Percentiles rank a stretch among this genome's conserved stretches.
phyloP scores from a whole-genome alignment of 176 grass and related monocot species.

The Paspalum vaginatum region DNA sequence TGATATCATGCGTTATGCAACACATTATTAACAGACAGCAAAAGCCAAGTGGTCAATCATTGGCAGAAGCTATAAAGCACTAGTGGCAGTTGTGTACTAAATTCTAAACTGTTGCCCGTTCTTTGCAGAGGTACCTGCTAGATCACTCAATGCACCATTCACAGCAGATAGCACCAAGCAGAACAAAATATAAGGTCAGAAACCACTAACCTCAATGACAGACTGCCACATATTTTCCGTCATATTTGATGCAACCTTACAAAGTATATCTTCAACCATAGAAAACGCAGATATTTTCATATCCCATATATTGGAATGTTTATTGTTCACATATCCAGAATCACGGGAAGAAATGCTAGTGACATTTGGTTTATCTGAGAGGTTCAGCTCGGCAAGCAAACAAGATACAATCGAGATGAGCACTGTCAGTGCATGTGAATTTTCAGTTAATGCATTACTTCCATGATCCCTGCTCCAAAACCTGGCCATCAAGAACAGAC shows the following conservation, averaged over 20 bases:
- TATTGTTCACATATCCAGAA: conserved; percentile 50
- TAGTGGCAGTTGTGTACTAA: conserved; percentile 5
- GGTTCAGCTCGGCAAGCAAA: conserved; percentile 68
- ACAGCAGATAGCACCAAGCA: not conserved
- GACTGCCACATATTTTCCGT: conserved; percentile 73
- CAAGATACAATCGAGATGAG: conserved; percentile 66
- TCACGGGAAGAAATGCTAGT: conserved; percentile 36
- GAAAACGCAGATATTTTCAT: conserved; percentile 81
- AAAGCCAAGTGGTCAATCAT: conserved; percentile 13
- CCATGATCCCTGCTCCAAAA: conserved; percentile 59
- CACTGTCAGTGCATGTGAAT: conserved; percentile 51
- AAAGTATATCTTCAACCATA: conserved; percentile 67
- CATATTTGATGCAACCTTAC: conserved; percentile 63
- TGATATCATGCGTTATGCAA: not conserved
- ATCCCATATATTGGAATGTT: conserved; percentile 65
- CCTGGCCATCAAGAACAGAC: conserved; percentile 44
- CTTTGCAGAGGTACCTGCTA: not conserved
- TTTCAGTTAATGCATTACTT: conserved; percentile 62
- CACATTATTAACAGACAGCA: conserved; percentile 14
- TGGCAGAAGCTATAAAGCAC: conserved; percentile 20
- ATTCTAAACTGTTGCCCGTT: conserved; percentile 28
- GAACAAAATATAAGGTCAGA: conserved; percentile 17
- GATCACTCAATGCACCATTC: not conserved
- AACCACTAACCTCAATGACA: conserved; percentile 65
- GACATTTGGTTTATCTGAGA: conserved; percentile 56